Conservation (phyloP, 2,329 filamentous ascomycete genomes). For the Rhytidhysteron rufulum region DNA sequence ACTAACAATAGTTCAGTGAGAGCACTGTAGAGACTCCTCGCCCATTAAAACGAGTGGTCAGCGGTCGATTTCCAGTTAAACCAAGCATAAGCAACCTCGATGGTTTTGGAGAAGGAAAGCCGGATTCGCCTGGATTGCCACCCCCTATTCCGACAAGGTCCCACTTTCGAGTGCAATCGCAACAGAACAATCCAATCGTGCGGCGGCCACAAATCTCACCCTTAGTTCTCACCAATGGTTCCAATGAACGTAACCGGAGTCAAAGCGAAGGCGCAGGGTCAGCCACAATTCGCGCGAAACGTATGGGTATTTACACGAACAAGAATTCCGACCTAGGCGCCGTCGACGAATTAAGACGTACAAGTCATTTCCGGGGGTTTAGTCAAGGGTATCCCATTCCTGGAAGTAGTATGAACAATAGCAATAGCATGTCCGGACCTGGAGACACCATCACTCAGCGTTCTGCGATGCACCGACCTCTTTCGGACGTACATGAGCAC, state of each 20-base stretch:
- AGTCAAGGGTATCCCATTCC: constrained; percentile 53
- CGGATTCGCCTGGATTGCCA: constrained; percentile 63
- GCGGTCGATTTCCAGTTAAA: constrained; percentile 60
- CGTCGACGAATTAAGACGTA: constrained; percentile 49
- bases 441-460: constrained; percentile 32
- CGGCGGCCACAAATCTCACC: constrained; percentile 72
- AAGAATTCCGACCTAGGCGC: constrained; percentile 54
- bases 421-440: constrained; percentile 28
- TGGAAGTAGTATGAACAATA: constrained; percentile 19
- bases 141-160: constrained; percentile 78
- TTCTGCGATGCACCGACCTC: constrained; percentile 42
- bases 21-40: constrained; percentile 73
- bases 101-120: constrained; percentile 50
- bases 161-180: constrained; percentile 72
- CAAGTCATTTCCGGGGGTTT: constrained; percentile 54
- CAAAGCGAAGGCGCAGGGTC: constrained; percentile 57
- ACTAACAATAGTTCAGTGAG: too few species aligned
- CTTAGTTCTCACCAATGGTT: constrained; percentile 59
- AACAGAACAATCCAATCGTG: constrained; percentile 57
- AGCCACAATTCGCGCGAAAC: constrained; percentile 51
- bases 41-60: constrained; percentile 55
- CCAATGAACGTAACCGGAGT: constrained; percentile 64
- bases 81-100: constrained; percentile 67
- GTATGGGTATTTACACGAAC: constrained; percentile 58
- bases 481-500: constrained; percentile 57